Evolutionary conservation across 2,329 filamentous ascomycete species (phyloP), one percentile per base, ranked within the genome.

Genomic region (Colletotrichum destructivum): DNA sequence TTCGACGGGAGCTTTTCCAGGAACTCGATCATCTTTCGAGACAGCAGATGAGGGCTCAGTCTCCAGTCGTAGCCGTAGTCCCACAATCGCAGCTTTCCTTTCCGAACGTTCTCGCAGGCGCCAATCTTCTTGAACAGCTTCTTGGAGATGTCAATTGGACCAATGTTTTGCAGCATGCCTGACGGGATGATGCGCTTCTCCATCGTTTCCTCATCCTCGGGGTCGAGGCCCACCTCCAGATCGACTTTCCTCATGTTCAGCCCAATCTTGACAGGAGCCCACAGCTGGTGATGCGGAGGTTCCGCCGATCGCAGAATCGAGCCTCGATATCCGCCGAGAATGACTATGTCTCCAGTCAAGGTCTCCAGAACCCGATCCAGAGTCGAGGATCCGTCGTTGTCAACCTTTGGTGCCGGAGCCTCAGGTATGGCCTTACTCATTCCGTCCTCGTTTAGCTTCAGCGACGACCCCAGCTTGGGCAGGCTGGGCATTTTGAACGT

Each of bases 11-110:
- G 84, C 2, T 83, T 86, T 77, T 93, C 90, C 16, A 98, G 84
- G 76, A 94, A 98, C 21, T 88, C 82, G 46, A 92, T 89, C n/a
- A 98, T 84, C 72, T 90, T 90, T 56, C 87, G 85, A 3, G 93
- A 95, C 0, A 96, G 87, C 0, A 94, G 84, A 77, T 92, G 89
- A 0, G 96, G 96, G 74, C 94, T 96, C 49, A 98, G 84, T 18
- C 96, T 89, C 96, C 96, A 98, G 82, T 98, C 96, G 77, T 98
- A 98, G 21, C 95, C 95, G 78, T 96, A 98, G 76, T 98, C 92
- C 85, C 95, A 95, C 0, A 98, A 88, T 57, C 94, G 88, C 7
- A 98, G 84, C 73, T 88, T 92, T 9, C 94, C 94, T 4, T 84
- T 87, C 63, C 89, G 88, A 2, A 89, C 90, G 77, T 97, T 97